These are phyloP conservation scores for Blastobotrys petasosporus DNA, from an alignment of 1,139 yeast species.

Conservation along the genomic window DNA sequence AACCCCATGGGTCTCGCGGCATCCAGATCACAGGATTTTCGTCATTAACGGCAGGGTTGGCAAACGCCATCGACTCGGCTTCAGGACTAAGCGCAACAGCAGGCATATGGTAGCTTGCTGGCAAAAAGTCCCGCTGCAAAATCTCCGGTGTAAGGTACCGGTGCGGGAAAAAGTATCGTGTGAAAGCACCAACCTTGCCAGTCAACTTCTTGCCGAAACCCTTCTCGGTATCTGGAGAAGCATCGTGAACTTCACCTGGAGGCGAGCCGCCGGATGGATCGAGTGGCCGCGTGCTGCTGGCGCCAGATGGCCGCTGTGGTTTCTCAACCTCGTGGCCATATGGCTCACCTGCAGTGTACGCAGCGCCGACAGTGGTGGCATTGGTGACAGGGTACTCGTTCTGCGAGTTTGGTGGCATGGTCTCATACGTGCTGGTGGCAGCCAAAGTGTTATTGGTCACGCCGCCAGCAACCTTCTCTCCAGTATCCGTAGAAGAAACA, in stretches of 20 bases:
- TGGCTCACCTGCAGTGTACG: background rate
- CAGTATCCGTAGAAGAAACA: too few species aligned
- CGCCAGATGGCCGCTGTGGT: too few species aligned
- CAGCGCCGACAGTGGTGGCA: slow-evolving; percentile 3
- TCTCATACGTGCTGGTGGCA: background rate
- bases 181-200: slow-evolving; percentile 12
- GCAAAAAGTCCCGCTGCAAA: slow-evolving; percentile 30
- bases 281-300: too few species aligned
- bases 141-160: slow-evolving; percentile 40
- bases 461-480: background rate
- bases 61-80: slow-evolving; percentile 52
- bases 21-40: slow-evolving; percentile 77
- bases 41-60: slow-evolving; percentile 64
- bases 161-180: slow-evolving; percentile 50
- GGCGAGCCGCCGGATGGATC: background rate
- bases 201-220: slow-evolving; percentile 1
- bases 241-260: background rate
- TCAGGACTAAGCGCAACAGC: slow-evolving; percentile 30
- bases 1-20: slow-evolving; percentile 79
- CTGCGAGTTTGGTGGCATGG: too few species aligned
- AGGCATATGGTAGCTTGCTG: slow-evolving; percentile 40
- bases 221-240: slow-evolving; percentile 1
- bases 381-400: too few species aligned
- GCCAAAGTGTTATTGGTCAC: background rate
- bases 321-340: too few species aligned